Evolutionary conservation across 176 grass and related monocot species (phyloP), one percentile per base, ranked within the genome.

Genomic region (Eleusine indica): DNA sequence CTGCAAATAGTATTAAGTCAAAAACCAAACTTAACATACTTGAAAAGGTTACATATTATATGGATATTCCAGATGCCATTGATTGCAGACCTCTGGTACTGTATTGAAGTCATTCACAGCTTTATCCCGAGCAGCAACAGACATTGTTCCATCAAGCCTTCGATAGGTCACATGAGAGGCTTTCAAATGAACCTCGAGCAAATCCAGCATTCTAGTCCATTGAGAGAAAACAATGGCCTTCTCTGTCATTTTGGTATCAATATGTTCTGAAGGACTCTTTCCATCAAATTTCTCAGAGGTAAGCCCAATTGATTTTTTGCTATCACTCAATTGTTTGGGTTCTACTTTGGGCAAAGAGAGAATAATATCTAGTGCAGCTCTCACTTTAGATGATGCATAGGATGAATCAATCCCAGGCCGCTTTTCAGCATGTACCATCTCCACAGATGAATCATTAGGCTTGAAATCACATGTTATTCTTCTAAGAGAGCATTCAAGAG

Each of bases 151-250:
- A 52, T 99, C 96, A 80, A 99, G 93, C 70, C 96, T 91, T 67
- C 96, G 84, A 48, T 99, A 96, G 18, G 86, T 82, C 77, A 96
- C 87, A 82, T 78, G 70, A 77, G 87, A 96, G 73, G 89, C 88
- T 83, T 92, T 92, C 72, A 99, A 87, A 78, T 91, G 93, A 76
- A 88, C 85, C 88, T 99, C 96, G 74, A 99, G 74, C 75, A 99
- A 83, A 83, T 99, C 93, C 71, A 99, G 81, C 96, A 99, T 99
- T 82, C 93, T 79, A 65, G 96, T 99, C 96, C 96, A 99, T 54
- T 99, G 96, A 63, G 96, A 99, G 58, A 99, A 99, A 83, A 99
- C 91, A 68, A 99, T 96, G 71, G 96, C 96, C 71, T 99, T 99
- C 90, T 99, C 96, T 57, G 91, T 94, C 49, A 78, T 46, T 40